A percentile compares a stretch with the other conserved stretches of the same genome.
Evolutionary conservation across 306 rosid species (phyloP).

Genomic region (Cicer judaicum): DNA sequence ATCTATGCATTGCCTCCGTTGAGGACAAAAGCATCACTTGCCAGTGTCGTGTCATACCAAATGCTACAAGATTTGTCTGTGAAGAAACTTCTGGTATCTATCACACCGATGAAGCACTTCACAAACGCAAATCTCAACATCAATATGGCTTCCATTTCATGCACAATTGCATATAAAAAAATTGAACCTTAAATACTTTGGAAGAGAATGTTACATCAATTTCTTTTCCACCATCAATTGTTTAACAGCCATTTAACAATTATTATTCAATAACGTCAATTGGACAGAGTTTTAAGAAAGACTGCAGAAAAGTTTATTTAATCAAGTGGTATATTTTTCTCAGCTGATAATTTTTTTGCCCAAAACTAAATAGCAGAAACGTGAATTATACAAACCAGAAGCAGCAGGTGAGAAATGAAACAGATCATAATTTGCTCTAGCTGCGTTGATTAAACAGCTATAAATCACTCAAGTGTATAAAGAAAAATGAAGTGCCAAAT

Average conservation of each 20-base stretch:
- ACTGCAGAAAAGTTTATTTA: not conserved
- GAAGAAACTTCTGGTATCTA: not conserved
- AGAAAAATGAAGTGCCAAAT: conserved; percentile 12
- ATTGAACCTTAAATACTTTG: conserved; percentile 8
- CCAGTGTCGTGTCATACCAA: conserved; percentile 2
- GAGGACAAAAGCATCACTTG: conserved; percentile 14
- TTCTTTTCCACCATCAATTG: not conserved
- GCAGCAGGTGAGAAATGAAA: not conserved
- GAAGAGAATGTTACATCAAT: conserved; percentile 9
- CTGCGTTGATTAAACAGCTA: not conserved
- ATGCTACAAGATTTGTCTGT: not conserved
- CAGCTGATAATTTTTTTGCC: not conserved
- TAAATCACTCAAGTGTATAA: not conserved
- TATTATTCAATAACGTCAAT: not conserved
- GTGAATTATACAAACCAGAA: not conserved
- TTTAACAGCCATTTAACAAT: conserved; percentile 2
- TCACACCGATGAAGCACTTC: conserved; percentile 4
- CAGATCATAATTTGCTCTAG: conserved; percentile 15
- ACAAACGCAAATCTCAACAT: not conserved
- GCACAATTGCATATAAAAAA: not conserved
- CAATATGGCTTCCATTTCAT: conserved; percentile 21
- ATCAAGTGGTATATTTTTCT: conserved; percentile 6
- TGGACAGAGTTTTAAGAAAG: not conserved
- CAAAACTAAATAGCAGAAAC: conserved; percentile 3
- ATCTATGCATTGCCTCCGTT: not conserved